These are phyloP conservation scores for Sextonia rubra DNA, from an alignment of 164 flowering plant genomes.

Conservation along the genomic window DNA sequence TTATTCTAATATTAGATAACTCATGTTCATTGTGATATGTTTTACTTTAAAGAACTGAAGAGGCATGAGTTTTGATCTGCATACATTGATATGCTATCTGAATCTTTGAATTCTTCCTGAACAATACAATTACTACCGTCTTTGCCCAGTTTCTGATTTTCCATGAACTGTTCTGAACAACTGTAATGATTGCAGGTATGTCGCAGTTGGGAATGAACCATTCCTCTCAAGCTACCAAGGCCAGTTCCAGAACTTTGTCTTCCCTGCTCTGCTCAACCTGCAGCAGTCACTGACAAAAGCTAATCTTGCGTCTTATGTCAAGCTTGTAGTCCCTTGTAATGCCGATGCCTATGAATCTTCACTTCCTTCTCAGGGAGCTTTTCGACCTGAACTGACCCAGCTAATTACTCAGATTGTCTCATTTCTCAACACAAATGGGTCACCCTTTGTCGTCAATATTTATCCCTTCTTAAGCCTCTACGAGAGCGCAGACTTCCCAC, in stretches of 20 bases:
- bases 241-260: slow-evolving; percentile 57
- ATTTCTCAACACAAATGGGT: slow-evolving; percentile 76
- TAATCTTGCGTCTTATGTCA: slow-evolving; percentile 63
- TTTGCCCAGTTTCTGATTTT: neutral
- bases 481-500: slow-evolving; percentile 73
- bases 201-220: slow-evolving; percentile 97
- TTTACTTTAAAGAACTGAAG: too few relatives aligned
- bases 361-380: slow-evolving; percentile 87
- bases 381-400: slow-evolving; percentile 71
- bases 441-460: slow-evolving; percentile 91
- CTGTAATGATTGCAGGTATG: slow-evolving; percentile 51
- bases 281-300: slow-evolving; percentile 76
- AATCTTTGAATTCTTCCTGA: too few relatives aligned
- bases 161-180: neutral
- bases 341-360: slow-evolving; percentile 86
- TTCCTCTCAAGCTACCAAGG: slow-evolving; percentile 79
- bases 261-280: slow-evolving; percentile 76
- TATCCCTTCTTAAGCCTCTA: slow-evolving; percentile 92
- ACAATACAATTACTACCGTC: too few relatives aligned
- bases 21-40: too few relatives aligned
- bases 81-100: too few relatives aligned
- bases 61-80: too few relatives aligned
- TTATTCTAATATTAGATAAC: too few relatives aligned
- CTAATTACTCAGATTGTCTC: slow-evolving; percentile 74
- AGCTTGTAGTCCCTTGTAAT: slow-evolving; percentile 89